These are phyloP conservation scores for Candida ponderosae DNA, from an alignment of 805 yeast species.

Conservation along the genomic window DNA sequence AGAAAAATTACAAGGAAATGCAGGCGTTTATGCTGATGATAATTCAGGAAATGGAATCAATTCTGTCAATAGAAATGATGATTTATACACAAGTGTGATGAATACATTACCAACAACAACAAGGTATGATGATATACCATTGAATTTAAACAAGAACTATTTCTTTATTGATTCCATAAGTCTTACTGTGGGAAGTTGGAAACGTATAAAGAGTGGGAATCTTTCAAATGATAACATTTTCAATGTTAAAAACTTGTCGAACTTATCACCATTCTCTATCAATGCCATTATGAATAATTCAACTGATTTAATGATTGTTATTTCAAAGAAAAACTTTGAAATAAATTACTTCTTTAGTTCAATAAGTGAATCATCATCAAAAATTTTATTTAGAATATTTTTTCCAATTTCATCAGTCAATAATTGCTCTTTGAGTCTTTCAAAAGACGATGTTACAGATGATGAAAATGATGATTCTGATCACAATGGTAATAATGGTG, in stretches of 20 bases:
- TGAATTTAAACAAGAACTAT: constrained; percentile 56
- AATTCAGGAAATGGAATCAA: constrained; percentile 2
- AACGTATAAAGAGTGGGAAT: constrained; percentile 62
- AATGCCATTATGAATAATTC: constrained; percentile 53
- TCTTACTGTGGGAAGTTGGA: constrained; percentile 75
- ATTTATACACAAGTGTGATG: too few species aligned
- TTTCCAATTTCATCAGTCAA: constrained; percentile 57
- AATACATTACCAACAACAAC: constrained; percentile 6
- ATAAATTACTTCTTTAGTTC: constrained; percentile 76
- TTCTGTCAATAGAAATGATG: constrained; percentile 5
- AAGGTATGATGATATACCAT: constrained; percentile 37
- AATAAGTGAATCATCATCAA: constrained; percentile 49
- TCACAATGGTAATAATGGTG: constrained; percentile 3
- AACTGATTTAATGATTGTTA: constrained; percentile 63
- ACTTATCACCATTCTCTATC: constrained; percentile 60
- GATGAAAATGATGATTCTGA: constrained; percentile 6
- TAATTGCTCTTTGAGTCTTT: constrained; percentile 47
- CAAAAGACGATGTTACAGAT: constrained; percentile 24
- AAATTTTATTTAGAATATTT: constrained; percentile 64
- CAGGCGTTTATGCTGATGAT: constrained; percentile 12
- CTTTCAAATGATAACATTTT: constrained; percentile 27
- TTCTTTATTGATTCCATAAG: constrained; percentile 61
- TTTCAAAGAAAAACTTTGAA: constrained; percentile 64
- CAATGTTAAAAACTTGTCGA: constrained; percentile 39
- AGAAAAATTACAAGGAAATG: constrained; percentile 35